Base-by-base conservation (phyloP, 208 protist genomes). In the Trypanosoma boissoni region DNA sequence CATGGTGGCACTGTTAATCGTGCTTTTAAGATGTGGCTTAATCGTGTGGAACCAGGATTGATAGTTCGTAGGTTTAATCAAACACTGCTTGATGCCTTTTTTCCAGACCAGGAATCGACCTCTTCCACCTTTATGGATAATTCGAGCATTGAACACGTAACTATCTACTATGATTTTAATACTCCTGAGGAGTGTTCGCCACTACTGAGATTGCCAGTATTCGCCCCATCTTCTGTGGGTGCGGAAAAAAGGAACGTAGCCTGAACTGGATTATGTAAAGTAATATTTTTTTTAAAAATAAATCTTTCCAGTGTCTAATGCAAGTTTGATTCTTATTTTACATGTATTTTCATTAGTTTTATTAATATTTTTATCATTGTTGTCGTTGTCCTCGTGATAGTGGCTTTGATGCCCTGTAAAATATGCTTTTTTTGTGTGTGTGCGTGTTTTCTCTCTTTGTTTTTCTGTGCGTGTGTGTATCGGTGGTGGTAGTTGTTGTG, bases 161-260 rank as follows among this genome's bases (percentile, higher is more conserved):
- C 55, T 16, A 67, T 92, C 5, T 88, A 80, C 60, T 92, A 92
- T 52, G 86, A 92, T 64, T 92, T 85, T 61, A 67, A 68, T 18
- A 50, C 79, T 18, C 45, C 43, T 8, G 48, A 76, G 9, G 57
- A 28, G 3, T 32, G 50, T 24, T 90, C 72, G 37, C 49, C 83
- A 26, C 26, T 73, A 12, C 16, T 67, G 32, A 72, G 61, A 36
- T 32, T 56, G 18, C 18, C 26, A 31, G 57, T 50, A 8, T 48
- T 42, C 20, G 45, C 18, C 26, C 20, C 37, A 18, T 20, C 12
- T 2, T n/a, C 42, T 24, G 37, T 41, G 20, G 42, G 50, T n/a
- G n/a, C n/a, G n/a, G n/a, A n/a, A n/a, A n/a, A n/a, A n/a, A n/a
- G n/a, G n/a, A 59, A 46, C 5, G 32, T 61, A 55, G 52, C 23